Evolutionary conservation across 441 rosid genomes (phyloP).

Genomic region (Lepidium campestre): DNA sequence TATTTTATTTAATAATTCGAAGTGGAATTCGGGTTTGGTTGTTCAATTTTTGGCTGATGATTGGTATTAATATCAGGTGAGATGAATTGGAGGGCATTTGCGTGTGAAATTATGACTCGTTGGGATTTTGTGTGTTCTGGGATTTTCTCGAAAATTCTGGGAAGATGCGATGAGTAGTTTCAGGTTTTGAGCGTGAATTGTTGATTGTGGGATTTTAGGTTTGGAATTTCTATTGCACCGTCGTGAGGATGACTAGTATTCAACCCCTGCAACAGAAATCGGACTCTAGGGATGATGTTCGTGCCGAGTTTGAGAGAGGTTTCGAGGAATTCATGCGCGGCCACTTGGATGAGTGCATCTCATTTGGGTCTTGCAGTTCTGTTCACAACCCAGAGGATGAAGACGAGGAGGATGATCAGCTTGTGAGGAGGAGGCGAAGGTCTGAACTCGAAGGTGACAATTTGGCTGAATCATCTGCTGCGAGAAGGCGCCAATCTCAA

Average conservation of each 20-base stretch:
- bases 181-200: conserved; percentile 5
- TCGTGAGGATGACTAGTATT: conserved; percentile 5
- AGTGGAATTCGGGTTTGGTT: conserved; percentile 14
- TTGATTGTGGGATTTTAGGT: background rate
- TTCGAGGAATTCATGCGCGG: conserved; percentile 56
- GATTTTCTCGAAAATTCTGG: background rate
- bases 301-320: conserved; percentile 54
- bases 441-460: conserved; percentile 73
- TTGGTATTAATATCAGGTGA: conserved; percentile 36
- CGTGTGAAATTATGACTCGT: conserved; percentile 12
- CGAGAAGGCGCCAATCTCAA: conserved; percentile 66
- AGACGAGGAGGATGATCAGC: conserved; percentile 66
- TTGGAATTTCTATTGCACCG: background rate
- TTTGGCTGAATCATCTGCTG: conserved; percentile 78
- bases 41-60: conserved; percentile 14
- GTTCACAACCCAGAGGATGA: conserved; percentile 49
- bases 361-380: conserved; percentile 72
- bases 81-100: conserved; percentile 25
- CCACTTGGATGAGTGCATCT: conserved; percentile 58
- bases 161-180: background rate
- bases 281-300: conserved; percentile 49
- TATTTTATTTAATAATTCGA: background rate
- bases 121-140: conserved; percentile 8
- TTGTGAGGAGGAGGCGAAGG: conserved; percentile 65
- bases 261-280: conserved; percentile 49